Conservation (phyloP, 2,329 filamentous ascomycete genomes). For the Periconia sp. region DNA sequence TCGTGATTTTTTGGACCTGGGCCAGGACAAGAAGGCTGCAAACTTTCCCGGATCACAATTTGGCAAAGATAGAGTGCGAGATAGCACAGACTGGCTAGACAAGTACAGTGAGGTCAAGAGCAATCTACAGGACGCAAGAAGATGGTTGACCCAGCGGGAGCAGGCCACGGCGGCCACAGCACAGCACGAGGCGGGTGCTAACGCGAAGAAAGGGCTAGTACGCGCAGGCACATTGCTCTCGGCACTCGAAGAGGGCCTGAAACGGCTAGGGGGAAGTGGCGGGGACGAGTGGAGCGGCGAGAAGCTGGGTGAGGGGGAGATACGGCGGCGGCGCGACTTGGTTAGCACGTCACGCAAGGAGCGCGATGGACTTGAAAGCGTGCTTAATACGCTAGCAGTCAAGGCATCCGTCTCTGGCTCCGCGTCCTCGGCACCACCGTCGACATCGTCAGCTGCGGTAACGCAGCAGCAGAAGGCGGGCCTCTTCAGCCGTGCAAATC, state of each 20-base stretch:
- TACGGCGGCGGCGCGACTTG: slow-evolving; percentile 73
- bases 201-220: slow-evolving; percentile 76
- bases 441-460: slow-evolving; percentile 39
- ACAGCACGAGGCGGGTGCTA: slow-evolving; percentile 72
- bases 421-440: slow-evolving; percentile 29
- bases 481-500: slow-evolving; percentile 37
- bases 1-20: slow-evolving; percentile 74
- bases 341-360: slow-evolving; percentile 74
- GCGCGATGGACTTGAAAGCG: slow-evolving; percentile 75
- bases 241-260: slow-evolving; percentile 69
- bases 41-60: slow-evolving; percentile 43
- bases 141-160: slow-evolving; percentile 72
- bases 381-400: slow-evolving; percentile 69
- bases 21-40: slow-evolving; percentile 26
- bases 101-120: slow-evolving; percentile 76
- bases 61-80: slow-evolving; percentile 53
- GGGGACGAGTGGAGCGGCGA: slow-evolving; percentile 51
- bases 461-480: slow-evolving; percentile 43
- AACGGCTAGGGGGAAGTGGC: slow-evolving; percentile 40
- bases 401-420: slow-evolving; percentile 53
- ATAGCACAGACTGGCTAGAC: slow-evolving; percentile 72
- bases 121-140: slow-evolving; percentile 70
- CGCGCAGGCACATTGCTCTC: slow-evolving; percentile 69
- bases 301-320: slow-evolving; percentile 73
- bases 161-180: slow-evolving; percentile 63